Conservation (phyloP, 2,329 filamentous ascomycete species). For the Xylaria multiplex region DNA sequence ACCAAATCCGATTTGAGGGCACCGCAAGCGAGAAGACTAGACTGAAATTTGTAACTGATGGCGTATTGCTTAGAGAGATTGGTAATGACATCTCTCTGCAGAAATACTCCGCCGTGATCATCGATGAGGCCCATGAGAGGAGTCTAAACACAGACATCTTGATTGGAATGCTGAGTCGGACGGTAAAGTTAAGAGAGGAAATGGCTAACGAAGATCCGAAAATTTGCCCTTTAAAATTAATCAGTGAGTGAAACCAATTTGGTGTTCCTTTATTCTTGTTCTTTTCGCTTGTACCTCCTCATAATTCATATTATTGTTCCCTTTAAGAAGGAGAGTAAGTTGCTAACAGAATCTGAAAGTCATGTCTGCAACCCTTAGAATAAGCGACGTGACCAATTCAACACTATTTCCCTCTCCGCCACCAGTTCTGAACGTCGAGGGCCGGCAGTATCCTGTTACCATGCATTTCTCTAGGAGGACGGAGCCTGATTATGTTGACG, state of each 20-base stretch:
- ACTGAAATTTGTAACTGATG: slow-evolving; percentile 99
- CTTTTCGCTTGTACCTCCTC: neutral
- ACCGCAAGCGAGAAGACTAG: slow-evolving; percentile 82
- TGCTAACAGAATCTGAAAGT: slow-evolving; percentile 52
- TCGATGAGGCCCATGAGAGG: slow-evolving; percentile 96
- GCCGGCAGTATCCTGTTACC: slow-evolving; percentile 89
- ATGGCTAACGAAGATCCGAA: slow-evolving; percentile 77
- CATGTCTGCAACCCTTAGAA: slow-evolving; percentile 95
- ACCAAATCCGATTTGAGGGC: slow-evolving; percentile 95
- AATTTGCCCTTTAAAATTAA: slow-evolving; percentile 83
- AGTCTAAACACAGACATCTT: slow-evolving; percentile 98
- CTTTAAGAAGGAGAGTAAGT: neutral
- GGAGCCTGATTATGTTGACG: slow-evolving; percentile 87
- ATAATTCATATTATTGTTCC: neutral
- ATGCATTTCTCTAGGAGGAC: slow-evolving; percentile 88
- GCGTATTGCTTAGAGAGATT: slow-evolving; percentile 91
- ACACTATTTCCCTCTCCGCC: slow-evolving; percentile 81
- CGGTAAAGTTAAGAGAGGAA: slow-evolving; percentile 83
- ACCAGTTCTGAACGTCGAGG: slow-evolving; percentile 88
- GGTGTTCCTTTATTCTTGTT: neutral
- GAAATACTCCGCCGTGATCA: slow-evolving; percentile 93
- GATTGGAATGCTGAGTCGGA: slow-evolving; percentile 95
- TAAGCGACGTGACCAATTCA: slow-evolving; percentile 89
- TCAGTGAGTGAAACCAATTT: slow-evolving; percentile 58
- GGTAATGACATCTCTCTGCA: slow-evolving; percentile 86